Percentiles rank a stretch among this genome's conserved stretches.
Conservation (phyloP, 306 rosid genomes). For the cucumber (Cucumis sativus) region Cucumber_9930_V3 NC_026655.2:15485501-15486000, state of each 20-base stretch:
- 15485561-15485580: neutral
- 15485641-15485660: neutral
- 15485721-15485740: slow-evolving; percentile 9
- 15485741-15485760: neutral
- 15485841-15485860: slow-evolving; percentile 74
- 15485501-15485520: neutral
- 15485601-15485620: neutral
- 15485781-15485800: slow-evolving; percentile 15
- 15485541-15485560: neutral
- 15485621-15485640: neutral
- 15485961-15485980: slow-evolving; percentile 47
- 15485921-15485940: slow-evolving; percentile 52
- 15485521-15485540: neutral
- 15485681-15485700: slow-evolving; percentile 62
- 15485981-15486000: slow-evolving; percentile 52
- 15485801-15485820: slow-evolving; percentile 44
- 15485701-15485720: slow-evolving; percentile 12
- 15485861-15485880: slow-evolving; percentile 42
- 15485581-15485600: neutral
- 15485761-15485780: neutral
- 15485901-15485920: slow-evolving; percentile 33
- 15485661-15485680: slow-evolving; percentile 67
- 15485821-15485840: slow-evolving; percentile 57
- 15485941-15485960: slow-evolving; percentile 28
- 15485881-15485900: slow-evolving; percentile 25